Evolutionary conservation across 768 basidiomycete species (phyloP).

Genomic region (Hortiboletus campestris): DNA sequence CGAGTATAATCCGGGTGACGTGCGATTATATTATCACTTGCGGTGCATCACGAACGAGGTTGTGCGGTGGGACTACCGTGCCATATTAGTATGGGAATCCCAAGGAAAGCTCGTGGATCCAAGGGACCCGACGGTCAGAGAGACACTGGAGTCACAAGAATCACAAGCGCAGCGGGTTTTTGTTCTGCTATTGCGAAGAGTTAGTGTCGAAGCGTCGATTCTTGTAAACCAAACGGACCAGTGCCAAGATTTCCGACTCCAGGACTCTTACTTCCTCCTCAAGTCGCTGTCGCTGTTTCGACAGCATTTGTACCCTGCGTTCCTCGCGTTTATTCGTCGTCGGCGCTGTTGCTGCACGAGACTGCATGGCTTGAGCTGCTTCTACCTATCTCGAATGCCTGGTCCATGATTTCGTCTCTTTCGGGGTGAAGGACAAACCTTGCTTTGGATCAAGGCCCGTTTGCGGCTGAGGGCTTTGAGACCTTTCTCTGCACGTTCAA

Average conservation of each 20-base stretch:
- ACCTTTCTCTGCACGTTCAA: constrained; percentile 69
- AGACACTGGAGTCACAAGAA: neutral
- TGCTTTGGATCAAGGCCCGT: constrained; percentile 58
- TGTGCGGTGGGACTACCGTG: neutral
- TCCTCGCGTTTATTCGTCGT: constrained; percentile 64
- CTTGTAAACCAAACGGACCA: constrained; percentile 38
- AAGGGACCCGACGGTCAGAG: neutral
- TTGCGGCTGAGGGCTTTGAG: constrained; percentile 59
- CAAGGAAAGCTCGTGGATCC: neutral
- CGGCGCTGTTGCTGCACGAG: constrained; percentile 45
- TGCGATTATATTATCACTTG: neutral
- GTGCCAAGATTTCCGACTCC: constrained; percentile 57
- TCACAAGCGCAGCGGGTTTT: constrained; percentile 7
- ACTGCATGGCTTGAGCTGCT: constrained; percentile 41
- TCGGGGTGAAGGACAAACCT: constrained; percentile 40
- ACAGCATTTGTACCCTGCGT: constrained; percentile 60
- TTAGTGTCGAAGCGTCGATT: constrained; percentile 1
- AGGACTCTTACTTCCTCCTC: constrained; percentile 61
- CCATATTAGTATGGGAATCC: neutral
- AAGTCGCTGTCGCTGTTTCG: constrained; percentile 63
- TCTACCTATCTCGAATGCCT: constrained; percentile 45
- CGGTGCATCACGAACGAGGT: neutral
- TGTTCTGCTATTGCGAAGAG: constrained; percentile 20
- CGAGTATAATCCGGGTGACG: neutral
- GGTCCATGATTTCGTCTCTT: neutral